Evolutionary conservation across 345 rosid species (phyloP).

Genomic region (Stellera chamaejasme): DNA sequence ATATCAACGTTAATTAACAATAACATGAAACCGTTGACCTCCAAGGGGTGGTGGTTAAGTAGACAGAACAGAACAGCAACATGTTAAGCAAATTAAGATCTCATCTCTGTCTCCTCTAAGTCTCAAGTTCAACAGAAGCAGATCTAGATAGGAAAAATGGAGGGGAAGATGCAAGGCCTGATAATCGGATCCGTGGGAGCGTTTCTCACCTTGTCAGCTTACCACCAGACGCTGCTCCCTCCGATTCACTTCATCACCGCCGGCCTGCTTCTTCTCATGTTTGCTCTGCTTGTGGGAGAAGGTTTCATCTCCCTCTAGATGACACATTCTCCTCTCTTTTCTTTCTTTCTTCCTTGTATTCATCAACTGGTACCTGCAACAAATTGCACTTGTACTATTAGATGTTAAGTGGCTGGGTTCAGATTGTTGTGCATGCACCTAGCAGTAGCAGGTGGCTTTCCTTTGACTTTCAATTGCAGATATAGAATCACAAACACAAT

Average conservation of each 20-base stretch:
- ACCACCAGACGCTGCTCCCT: conserved; percentile 48
- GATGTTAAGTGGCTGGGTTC: not conserved
- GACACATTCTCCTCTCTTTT: not conserved
- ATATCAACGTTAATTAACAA: too few species aligned
- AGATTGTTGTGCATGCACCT: too few species aligned
- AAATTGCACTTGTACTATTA: not conserved
- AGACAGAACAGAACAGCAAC: too few species aligned
- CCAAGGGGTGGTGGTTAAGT: too few species aligned
- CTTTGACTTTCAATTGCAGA: not conserved
- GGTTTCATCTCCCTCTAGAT: conserved; percentile 49
- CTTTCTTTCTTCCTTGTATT: not conserved
- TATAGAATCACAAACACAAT: not conserved
- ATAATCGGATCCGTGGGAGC: conserved; percentile 70
- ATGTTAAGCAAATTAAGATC: too few species aligned
- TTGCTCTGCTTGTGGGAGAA: conserved; percentile 69
- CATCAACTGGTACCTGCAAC: too few species aligned
- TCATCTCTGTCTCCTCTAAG: too few species aligned
- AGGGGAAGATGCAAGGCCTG: conserved; percentile 40
- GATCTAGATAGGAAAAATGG: conserved; percentile 18
- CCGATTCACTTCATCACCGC: conserved; percentile 47
- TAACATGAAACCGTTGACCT: too few species aligned
- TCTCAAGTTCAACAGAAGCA: not conserved
- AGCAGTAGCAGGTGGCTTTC: not conserved
- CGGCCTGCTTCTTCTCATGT: conserved; percentile 62
- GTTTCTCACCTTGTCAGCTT: conserved; percentile 62